A percentile compares a stretch with the other conserved stretches of the same genome.
Evolutionary conservation across 2,329 filamentous ascomycete species (phyloP).

Genomic region (Epichloe uncinata): DNA sequence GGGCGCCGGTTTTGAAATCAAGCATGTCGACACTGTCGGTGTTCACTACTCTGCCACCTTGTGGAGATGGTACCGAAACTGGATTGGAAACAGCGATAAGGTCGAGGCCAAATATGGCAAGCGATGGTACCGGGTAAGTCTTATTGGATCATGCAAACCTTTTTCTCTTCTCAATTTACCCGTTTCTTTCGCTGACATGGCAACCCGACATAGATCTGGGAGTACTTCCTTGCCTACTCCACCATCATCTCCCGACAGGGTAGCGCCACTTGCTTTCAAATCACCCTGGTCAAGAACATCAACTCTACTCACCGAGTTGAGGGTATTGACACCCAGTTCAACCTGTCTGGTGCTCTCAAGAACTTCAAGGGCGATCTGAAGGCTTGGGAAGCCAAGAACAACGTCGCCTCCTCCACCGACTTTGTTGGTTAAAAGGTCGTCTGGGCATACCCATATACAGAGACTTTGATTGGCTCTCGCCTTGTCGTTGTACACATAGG

Average conservation of each 20-base stretch:
- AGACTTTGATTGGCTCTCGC: too few species aligned
- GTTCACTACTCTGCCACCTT: conserved; percentile 95
- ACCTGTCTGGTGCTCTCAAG: conserved; percentile 47
- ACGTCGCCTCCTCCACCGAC: conserved; percentile 19
- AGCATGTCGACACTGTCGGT: conserved; percentile 82
- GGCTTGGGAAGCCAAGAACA: conserved; percentile 24
- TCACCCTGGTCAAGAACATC: conserved; percentile 82
- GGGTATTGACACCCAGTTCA: conserved; percentile 58
- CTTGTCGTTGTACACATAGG: too few species aligned
- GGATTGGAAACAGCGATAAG: conserved; percentile 87
- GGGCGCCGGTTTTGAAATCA: conserved; percentile 59
- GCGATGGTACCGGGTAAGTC: conserved; percentile 80
- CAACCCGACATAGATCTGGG: conserved; percentile 57
- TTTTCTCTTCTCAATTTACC: too few species aligned
- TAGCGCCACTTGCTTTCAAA: conserved; percentile 77
- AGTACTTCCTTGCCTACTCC: conserved; percentile 79
- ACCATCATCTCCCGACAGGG: conserved; percentile 81
- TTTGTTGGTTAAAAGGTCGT: conserved; percentile 11
- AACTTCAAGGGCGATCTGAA: conserved; percentile 21
- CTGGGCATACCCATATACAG: too few species aligned
- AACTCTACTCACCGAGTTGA: conserved; percentile 79
- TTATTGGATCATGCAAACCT: neutral
- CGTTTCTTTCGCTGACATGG: neutral
- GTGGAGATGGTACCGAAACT: conserved; percentile 98
- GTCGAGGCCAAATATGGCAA: conserved; percentile 90